A percentile compares a stretch with the other conserved stretches of the same genome.
Evolutionary conservation across 306 rosid species (phyloP).

Genomic region (Lathyrus oleraceus): DNA sequence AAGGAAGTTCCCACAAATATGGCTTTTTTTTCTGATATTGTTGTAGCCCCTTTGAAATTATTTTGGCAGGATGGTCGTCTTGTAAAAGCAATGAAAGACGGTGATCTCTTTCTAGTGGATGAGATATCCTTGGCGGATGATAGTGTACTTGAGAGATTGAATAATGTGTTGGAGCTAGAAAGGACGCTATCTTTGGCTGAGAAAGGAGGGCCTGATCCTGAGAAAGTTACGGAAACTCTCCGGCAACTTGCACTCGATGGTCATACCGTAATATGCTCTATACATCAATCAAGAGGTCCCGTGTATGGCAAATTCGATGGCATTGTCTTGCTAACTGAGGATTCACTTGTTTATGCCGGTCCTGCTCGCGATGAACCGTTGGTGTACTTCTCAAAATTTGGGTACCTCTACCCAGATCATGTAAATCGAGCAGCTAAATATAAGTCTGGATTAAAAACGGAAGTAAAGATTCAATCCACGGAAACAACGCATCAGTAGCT

Average conservation of each 20-base stretch:
- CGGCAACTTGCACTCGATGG: slow-evolving; percentile 86
- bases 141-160: slow-evolving; percentile 96
- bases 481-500: too few species aligned
- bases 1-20: slow-evolving; percentile 93
- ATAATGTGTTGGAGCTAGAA: slow-evolving; percentile 93
- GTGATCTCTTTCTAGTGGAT: slow-evolving; percentile 87
- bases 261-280: slow-evolving; percentile 94
- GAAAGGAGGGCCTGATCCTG: slow-evolving; percentile 83
- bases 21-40: slow-evolving; percentile 92
- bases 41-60: slow-evolving; percentile 84
- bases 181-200: slow-evolving; percentile 86
- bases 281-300: slow-evolving; percentile 91
- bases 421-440: too few species aligned
- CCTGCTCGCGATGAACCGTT: slow-evolving; percentile 75
- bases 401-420: too few species aligned
- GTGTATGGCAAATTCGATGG: slow-evolving; percentile 84
- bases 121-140: slow-evolving; percentile 98
- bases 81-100: slow-evolving; percentile 81
- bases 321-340: slow-evolving; percentile 83
- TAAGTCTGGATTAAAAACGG: too few species aligned
- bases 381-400: slow-evolving; percentile 75
- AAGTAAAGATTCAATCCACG: too few species aligned
- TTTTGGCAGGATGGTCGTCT: slow-evolving; percentile 98
- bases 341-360: slow-evolving; percentile 88
- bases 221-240: slow-evolving; percentile 82